Conservation (phyloP, 2,329 filamentous ascomycete genomes). For the Calycina herbarum region DNA sequence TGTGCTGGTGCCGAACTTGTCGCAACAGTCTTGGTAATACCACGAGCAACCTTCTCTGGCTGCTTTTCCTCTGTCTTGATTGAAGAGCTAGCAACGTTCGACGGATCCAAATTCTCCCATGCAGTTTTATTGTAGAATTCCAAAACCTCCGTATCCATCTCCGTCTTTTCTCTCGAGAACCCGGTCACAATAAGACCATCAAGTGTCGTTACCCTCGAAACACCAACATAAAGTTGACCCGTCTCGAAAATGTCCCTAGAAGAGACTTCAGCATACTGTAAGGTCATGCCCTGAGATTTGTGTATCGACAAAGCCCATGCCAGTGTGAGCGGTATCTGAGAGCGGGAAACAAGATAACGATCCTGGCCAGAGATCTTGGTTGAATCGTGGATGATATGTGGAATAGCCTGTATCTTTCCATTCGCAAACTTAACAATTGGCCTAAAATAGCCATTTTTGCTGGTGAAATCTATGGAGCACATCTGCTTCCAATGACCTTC, state of each 20-base stretch:
- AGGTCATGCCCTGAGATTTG: conserved; percentile 90
- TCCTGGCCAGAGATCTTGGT: conserved; percentile 15
- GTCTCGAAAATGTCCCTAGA: conserved; percentile 31
- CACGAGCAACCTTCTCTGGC: background rate
- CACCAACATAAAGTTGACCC: conserved; percentile 33
- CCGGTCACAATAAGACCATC: conserved; percentile 32
- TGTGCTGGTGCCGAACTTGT: background rate
- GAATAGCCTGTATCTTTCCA: conserved; percentile 18
- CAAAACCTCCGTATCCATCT: conserved; percentile 29
- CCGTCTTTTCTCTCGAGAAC: conserved; percentile 19
- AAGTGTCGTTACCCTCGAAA: conserved; percentile 30
- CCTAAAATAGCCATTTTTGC: conserved; percentile 5
- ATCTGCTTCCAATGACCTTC: background rate
- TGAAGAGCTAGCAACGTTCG: background rate
- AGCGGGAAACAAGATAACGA: conserved; percentile 29
- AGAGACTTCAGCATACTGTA: conserved; percentile 32
- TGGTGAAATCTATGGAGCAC: conserved; percentile 5
- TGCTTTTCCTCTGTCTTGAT: background rate
- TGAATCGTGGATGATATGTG: conserved; percentile 15
- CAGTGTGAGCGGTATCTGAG: conserved; percentile 73
- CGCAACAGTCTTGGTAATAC: background rate
- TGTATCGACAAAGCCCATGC: conserved; percentile 97
- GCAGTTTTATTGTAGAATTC: conserved; percentile 29
- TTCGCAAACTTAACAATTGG: conserved; percentile 29
- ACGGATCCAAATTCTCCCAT: conserved; percentile 28